Evolutionary conservation across 805 yeast genomes (phyloP), one percentile per base, ranked within the genome.

Genomic region (Suhomyces sp.): DNA sequence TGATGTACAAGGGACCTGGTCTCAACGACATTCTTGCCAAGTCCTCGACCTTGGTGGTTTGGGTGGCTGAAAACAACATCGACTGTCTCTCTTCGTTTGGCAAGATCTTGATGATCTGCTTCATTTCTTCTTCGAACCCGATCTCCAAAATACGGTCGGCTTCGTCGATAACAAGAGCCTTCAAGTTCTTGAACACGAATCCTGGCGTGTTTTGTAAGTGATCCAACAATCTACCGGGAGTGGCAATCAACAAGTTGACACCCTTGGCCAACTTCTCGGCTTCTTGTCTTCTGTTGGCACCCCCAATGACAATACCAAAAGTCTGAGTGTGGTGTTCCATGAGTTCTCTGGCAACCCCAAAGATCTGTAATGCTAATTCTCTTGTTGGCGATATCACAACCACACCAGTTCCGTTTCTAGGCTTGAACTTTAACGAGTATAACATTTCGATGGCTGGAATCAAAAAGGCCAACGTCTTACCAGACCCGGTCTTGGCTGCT

Each of bases 401-500:
- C 26, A 92, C 97, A 69, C 98, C 98, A 13, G 98, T 93, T 61
- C 99, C 99, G 68, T 94, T 96, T 77, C 98, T 84, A 51, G 99
- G 98, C 73, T 93, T 94, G 78, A 92, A 94, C 68, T 88, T 90
- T 64, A 94, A 80, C 15, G 96, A 85, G 67, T 92, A 88, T 51
- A 94, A 79, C 74, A 91, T 76, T 73, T 94, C 99, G 58, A 94
- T 87, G 31, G 99, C 99, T 12, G 99, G 99, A 55, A 94, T 81
- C 65, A 94, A 77, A 63, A 94, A 94, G 8, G 99, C 98, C 56
- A 96, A 76, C 0, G 99, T 94, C 76, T 94, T 94, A 68, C 99
- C 99, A 1, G 97, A 91, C 51, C 99, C 99, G 2, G 99, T 94
- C 74, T 92, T 93, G 53, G 99, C 99, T n/a, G 99, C 99, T 60